Conservation (phyloP, 345 rosid genomes). For the Fremontodendron californicum region DNA sequence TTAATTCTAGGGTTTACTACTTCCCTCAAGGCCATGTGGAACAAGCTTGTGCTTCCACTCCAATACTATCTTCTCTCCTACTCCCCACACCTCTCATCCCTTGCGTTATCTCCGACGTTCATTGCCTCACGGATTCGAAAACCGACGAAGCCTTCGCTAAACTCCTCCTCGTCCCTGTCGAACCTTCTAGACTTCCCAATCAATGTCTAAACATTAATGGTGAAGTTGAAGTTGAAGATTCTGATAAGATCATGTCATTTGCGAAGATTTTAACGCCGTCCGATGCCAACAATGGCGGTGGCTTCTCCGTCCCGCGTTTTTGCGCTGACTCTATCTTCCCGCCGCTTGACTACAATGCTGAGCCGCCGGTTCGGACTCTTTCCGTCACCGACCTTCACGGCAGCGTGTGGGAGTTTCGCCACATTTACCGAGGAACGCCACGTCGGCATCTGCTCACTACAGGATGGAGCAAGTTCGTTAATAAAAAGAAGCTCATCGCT, state of each 20-base stretch:
- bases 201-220: constrained; percentile 3
- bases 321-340: constrained; percentile 89
- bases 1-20: constrained; percentile 70
- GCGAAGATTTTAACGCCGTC: constrained; percentile 78
- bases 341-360: constrained; percentile 55
- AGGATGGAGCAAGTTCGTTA: constrained; percentile 95
- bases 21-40: constrained; percentile 85
- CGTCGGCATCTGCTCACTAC: constrained; percentile 81
- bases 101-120: constrained; percentile 48
- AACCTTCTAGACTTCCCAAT: constrained; percentile 17
- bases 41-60: constrained; percentile 36
- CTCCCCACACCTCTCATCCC: constrained; percentile 29
- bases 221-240: constrained; percentile 24
- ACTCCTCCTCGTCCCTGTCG: constrained; percentile 32
- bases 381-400: constrained; percentile 68
- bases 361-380: constrained; percentile 76
- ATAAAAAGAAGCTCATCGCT: constrained; percentile 72
- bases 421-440: constrained; percentile 86
- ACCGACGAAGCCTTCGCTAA: constrained; percentile 74
- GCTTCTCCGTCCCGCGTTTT: constrained; percentile 86
- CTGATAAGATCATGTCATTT: constrained; percentile 41
- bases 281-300: constrained; percentile 92
- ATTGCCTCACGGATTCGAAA: constrained; percentile 55
- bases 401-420: constrained; percentile 63
- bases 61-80: constrained; percentile 24